Conservation (phyloP, 192 early-diverging fungal species). For the Backusella australiensis region DNA sequence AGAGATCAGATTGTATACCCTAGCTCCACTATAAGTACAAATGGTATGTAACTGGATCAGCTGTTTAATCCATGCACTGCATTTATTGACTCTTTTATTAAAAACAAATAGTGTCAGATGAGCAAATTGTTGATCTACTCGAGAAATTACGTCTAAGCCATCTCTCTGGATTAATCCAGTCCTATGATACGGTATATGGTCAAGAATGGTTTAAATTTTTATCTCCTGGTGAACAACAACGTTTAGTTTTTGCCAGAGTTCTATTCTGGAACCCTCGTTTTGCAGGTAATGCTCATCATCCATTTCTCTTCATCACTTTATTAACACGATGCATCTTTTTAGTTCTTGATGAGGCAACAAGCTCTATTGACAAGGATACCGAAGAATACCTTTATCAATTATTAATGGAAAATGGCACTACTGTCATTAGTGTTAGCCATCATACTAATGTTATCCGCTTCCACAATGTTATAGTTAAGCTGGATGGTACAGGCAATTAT, state of each 20-base stretch:
- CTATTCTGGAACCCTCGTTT: conserved; percentile 71
- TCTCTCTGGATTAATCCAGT: conserved; percentile 33
- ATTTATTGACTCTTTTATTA: conserved; percentile 6
- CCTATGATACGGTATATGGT: conserved; percentile 44
- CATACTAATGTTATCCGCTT: conserved; percentile 51
- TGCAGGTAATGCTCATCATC: conserved; percentile 47
- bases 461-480: conserved; percentile 42
- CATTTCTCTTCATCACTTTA: conserved; percentile 15
- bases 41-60: background rate
- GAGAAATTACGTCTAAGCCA: conserved; percentile 38
- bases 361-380: conserved; percentile 56
- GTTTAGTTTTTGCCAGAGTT: conserved; percentile 65
- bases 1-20: conserved; percentile 69
- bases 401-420: conserved; percentile 66
- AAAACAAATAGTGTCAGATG: conserved; percentile 38
- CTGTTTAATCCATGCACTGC: background rate
- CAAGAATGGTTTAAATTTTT: conserved; percentile 65
- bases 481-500: conserved; percentile 41
- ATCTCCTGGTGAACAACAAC: conserved; percentile 79
- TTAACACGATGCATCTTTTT: conserved; percentile 10
- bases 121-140: conserved; percentile 38
- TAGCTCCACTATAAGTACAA: conserved; percentile 24
- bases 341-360: conserved; percentile 71
- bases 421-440: conserved; percentile 90
- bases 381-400: conserved; percentile 57